These are phyloP conservation scores for Saccharomycopsis fibuligera DNA, from an alignment of 805 yeast species.

Conservation along the genomic window DNA sequence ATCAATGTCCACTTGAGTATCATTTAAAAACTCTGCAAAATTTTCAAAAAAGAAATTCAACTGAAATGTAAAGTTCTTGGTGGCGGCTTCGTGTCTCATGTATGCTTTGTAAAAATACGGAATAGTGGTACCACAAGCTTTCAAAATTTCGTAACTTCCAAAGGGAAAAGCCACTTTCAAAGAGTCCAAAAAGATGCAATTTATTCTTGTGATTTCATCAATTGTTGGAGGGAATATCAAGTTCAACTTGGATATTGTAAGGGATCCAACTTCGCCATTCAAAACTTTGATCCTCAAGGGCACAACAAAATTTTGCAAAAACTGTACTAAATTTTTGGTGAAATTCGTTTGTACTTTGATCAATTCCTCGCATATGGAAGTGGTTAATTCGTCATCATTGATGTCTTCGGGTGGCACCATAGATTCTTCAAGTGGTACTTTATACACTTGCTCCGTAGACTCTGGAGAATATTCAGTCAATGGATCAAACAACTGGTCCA, in stretches of 20 bases:
- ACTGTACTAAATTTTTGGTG: slow-evolving; percentile 63
- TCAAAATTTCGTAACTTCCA: slow-evolving; percentile 72
- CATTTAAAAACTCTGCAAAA: slow-evolving; percentile 28
- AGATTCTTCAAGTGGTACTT: slow-evolving; percentile 40
- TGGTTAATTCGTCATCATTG: slow-evolving; percentile 35
- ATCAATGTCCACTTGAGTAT: slow-evolving; percentile 20
- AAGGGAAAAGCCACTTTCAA: slow-evolving; percentile 56
- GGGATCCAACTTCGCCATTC: slow-evolving; percentile 41
- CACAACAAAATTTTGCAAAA: slow-evolving; percentile 71
- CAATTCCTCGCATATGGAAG: slow-evolving; percentile 59
- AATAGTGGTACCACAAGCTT: slow-evolving; percentile 73
- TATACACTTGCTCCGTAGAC: slow-evolving; percentile 64
- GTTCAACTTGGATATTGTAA: slow-evolving; percentile 63
- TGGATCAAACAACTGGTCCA: slow-evolving; percentile 87
- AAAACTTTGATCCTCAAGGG: slow-evolving; percentile 70
- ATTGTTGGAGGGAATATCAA: slow-evolving; percentile 89
- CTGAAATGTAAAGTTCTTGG: slow-evolving; percentile 51
- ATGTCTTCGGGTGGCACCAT: slow-evolving; percentile 20
- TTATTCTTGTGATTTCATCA: slow-evolving; percentile 87
- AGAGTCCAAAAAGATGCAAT: slow-evolving; percentile 76
- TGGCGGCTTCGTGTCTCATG: slow-evolving; percentile 90
- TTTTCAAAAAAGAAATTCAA: slow-evolving; percentile 37
- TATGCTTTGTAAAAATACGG: slow-evolving; percentile 92
- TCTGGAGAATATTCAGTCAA: slow-evolving; percentile 89
- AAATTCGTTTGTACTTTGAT: slow-evolving; percentile 66